These are phyloP conservation scores for Phalaenopsis hybrid DNA, from an alignment of 116 monocot genomes.

Conservation along the genomic window DNA sequence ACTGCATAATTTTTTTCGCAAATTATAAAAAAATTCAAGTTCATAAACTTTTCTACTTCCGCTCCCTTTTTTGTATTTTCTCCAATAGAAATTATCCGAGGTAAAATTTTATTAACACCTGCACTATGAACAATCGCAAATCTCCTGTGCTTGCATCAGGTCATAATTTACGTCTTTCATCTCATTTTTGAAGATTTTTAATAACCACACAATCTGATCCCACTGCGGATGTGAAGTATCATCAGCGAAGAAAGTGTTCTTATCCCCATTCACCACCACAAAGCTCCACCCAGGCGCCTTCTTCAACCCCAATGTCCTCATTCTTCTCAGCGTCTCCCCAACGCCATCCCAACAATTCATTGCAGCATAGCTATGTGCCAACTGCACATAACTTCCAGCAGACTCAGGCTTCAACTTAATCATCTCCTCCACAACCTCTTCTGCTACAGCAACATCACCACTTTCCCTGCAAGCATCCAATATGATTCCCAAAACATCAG, in stretches of 20 bases:
- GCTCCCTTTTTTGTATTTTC: too few relatives aligned
- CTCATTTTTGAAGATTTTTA: conserved; percentile 29
- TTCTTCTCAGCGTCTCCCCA: conserved; percentile 34
- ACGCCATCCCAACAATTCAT: conserved; percentile 49
- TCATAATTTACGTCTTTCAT: conserved; percentile 17
- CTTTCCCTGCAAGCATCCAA: conserved; percentile 55
- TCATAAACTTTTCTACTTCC: too few relatives aligned
- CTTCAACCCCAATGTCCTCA: conserved; percentile 53
- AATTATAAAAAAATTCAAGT: too few relatives aligned
- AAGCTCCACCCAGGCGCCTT: conserved; percentile 80
- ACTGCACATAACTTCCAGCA: conserved; percentile 56
- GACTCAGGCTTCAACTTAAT: conserved; percentile 27
- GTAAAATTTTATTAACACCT: too few relatives aligned
- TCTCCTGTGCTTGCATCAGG: not conserved
- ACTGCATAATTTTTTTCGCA: too few relatives aligned
- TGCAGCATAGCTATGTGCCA: conserved; percentile 53
- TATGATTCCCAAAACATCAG: conserved; percentile 57
- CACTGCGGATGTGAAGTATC: conserved; percentile 32
- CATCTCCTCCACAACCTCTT: conserved; percentile 41
- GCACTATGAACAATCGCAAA: not conserved
- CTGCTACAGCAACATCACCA: conserved; percentile 15
- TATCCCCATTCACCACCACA: conserved; percentile 37
- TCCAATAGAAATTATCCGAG: too few relatives aligned
- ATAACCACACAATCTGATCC: conserved; percentile 25
- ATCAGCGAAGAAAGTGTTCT: conserved; percentile 45